Conservation (phyloP, 805 yeast species). For the Suhomyces sp. region DNA sequence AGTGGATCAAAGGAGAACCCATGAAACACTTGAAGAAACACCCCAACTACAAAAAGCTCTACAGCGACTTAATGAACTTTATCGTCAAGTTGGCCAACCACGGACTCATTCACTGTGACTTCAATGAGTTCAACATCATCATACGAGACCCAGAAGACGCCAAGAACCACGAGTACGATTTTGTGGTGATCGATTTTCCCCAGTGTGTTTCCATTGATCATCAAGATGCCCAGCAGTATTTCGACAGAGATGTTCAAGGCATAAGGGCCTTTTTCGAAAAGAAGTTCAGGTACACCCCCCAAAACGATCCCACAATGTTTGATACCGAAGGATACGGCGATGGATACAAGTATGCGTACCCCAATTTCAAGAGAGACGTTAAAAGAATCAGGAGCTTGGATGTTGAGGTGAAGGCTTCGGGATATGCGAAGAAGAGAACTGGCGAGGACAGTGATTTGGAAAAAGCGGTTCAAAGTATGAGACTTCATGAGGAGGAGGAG, state of each 20-base stretch:
- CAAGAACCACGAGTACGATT: slow-evolving; percentile 55
- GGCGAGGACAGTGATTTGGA: slow-evolving; percentile 63
- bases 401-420: slow-evolving; percentile 88
- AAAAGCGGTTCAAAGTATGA: slow-evolving; percentile 67
- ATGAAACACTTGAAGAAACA: slow-evolving; percentile 81
- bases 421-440: slow-evolving; percentile 50
- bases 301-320: slow-evolving; percentile 63
- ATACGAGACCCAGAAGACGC: slow-evolving; percentile 59
- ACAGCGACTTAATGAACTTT: slow-evolving; percentile 83
- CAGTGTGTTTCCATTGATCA: slow-evolving; percentile 95
- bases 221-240: slow-evolving; percentile 80
- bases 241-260: slow-evolving; percentile 91
- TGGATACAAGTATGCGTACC: slow-evolving; percentile 73
- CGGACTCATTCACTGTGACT: slow-evolving; percentile 96
- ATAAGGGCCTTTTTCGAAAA: slow-evolving; percentile 77
- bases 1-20: slow-evolving; percentile 82
- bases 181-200: slow-evolving; percentile 95
- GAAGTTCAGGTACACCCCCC: slow-evolving; percentile 72
- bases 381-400: slow-evolving; percentile 68
- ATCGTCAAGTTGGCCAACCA: slow-evolving; percentile 78
- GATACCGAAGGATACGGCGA: slow-evolving; percentile 81
- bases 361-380: slow-evolving; percentile 76
- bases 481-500: slow-evolving; percentile 36
- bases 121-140: slow-evolving; percentile 94
- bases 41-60: slow-evolving; percentile 64